Percentiles rank a stretch among this genome's conserved stretches.
These are phyloP conservation scores for Boletellus sp. DNA, from an alignment of 768 basidiomycete species.

Conservation along the genomic window DNA sequence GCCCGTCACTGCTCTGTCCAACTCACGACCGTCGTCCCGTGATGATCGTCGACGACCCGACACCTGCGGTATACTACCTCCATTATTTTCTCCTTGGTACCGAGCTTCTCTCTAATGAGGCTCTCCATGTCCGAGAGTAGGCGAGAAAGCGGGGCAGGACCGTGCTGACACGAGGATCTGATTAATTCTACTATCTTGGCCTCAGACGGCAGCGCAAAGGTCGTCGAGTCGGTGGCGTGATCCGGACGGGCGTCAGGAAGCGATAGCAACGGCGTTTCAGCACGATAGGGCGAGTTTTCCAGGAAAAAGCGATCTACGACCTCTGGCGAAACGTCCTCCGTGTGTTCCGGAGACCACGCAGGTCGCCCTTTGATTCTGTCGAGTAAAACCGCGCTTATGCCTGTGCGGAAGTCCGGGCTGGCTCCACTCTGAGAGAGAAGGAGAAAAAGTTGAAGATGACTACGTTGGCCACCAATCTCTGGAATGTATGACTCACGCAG, in stretches of 20 bases:
- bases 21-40: constrained; percentile 24
- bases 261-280: constrained; percentile 42
- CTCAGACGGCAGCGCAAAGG: constrained; percentile 73
- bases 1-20: constrained; percentile 24
- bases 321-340: constrained; percentile 57
- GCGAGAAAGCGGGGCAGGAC: constrained; percentile 26
- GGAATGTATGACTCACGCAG: constrained; percentile 57
- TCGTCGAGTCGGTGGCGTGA: constrained; percentile 31
- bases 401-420: constrained; percentile 78
- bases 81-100: constrained; percentile 70
- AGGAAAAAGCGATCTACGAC: constrained; percentile 70
- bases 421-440: constrained; percentile 58
- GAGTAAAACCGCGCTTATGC: constrained; percentile 69
- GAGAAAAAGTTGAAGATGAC: too few species aligned
- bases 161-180: constrained; percentile 37
- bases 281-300: constrained; percentile 44
- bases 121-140: constrained; percentile 23
- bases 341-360: constrained; percentile 64
- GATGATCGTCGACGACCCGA: constrained; percentile 51
- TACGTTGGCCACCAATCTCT: constrained; percentile 10
- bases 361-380: constrained; percentile 52
- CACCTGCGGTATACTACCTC: constrained; percentile 75
- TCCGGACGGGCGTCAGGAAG: constrained; percentile 35
- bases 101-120: constrained; percentile 39
- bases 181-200: constrained; percentile 65